Evolutionary conservation across 1,139 yeast genomes (phyloP).

Genomic region (Pichia sp.): DNA sequence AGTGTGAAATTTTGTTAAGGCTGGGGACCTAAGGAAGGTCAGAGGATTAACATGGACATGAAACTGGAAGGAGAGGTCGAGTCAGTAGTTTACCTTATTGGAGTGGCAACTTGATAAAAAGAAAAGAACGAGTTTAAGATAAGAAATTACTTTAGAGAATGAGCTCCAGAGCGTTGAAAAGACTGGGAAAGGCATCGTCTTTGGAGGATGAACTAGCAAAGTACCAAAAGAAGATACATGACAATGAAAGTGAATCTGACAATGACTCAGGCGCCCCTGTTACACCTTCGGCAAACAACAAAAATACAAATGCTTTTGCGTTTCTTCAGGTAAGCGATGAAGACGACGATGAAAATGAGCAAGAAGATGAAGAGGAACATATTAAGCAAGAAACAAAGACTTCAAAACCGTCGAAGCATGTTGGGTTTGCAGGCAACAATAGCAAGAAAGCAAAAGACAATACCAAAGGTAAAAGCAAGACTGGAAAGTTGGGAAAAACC

Average conservation of each 20-base stretch:
- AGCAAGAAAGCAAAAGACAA: not conserved
- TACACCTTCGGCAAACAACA: conserved; percentile 6
- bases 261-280: conserved; percentile 8
- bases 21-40: too few species aligned
- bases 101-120: too few species aligned
- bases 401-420: conserved; percentile 4
- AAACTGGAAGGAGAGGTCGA: too few species aligned
- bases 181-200: conserved; percentile 41
- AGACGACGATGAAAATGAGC: conserved; percentile 34
- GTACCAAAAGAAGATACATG: conserved; percentile 16
- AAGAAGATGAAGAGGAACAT: conserved; percentile 10
- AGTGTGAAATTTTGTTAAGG: too few species aligned
- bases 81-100: too few species aligned
- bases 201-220: conserved; percentile 35
- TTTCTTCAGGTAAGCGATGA: conserved; percentile 44
- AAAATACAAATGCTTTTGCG: conserved; percentile 48
- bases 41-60: not conserved
- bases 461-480: conserved; percentile 14
- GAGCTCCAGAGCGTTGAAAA: conserved; percentile 68
- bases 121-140: too few species aligned
- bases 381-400: conserved; percentile 15
- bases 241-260: conserved; percentile 20
- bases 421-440: conserved; percentile 22
- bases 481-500: conserved; percentile 8
- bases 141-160: conserved; percentile 33